Evolutionary conservation across 106 monocot genomes (phyloP), one percentile per base, ranked within the genome.

Genomic region (Vanilla planifolia): DNA sequence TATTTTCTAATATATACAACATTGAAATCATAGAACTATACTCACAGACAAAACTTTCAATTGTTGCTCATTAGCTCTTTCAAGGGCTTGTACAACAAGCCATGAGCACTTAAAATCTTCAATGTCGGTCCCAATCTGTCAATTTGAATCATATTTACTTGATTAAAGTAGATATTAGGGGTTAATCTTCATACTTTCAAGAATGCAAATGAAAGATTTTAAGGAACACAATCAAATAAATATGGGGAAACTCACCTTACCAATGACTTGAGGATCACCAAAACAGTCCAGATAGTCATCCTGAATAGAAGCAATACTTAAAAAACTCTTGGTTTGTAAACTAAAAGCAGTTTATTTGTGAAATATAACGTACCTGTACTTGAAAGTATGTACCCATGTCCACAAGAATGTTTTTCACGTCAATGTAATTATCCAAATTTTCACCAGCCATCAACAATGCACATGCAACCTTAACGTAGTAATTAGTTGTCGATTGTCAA

Each of bases 381-480:
- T 96, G 90, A 46, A 91, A 90, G 79, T 96, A 91, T 59, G 78
- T 87, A 62, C 96, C 96, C 96, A 96, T 96, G 35, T 91, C 81
- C 61, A 96, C 80, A 74, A 96, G 90, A 71, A 91, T 84, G 73
- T 81, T 71, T 67, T 85, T 91, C 10, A 80, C 87, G 44, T 50
- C 73, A 37, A 59, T 51, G 67, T 77, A 96, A 25, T 88, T 79
- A 33, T 82, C 77, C 64, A 96, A 67, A 53, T 84, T 70, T 73
- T 91, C 90, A 50, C 90, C 96, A 35, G 79, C 62, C 76, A 96
- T 86, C 51, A 96, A 55, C 66, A 96, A 76, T 50, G 96, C 90
- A 76, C 96, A 96, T 58, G 96, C 96, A 66, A 96, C 96, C 96
- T 96, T 46, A 15, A 51, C n/a, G n/a, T n/a, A n/a, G n/a, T n/a